These are phyloP conservation scores for Dorcoceras hygrometricum DNA, from an alignment of 257 asterid genomes.

Conservation along the genomic window DNA sequence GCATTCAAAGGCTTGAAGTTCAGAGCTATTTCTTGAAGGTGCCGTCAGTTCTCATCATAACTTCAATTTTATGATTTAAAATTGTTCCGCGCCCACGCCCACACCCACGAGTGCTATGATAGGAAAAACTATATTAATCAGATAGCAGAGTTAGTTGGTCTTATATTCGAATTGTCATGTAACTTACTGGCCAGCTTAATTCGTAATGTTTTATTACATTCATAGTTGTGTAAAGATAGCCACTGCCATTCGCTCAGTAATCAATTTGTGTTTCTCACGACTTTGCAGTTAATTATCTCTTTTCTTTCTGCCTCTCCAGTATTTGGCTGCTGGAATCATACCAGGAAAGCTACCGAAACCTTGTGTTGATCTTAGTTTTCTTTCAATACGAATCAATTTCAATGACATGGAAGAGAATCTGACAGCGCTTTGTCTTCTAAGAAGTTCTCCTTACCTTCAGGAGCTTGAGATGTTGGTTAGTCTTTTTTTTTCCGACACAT, in stretches of 20 bases:
- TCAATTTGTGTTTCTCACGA: background rate
- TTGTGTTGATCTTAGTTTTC: slow-evolving; percentile 73
- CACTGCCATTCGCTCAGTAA: background rate
- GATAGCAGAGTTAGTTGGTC: background rate
- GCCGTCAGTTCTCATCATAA: slow-evolving; percentile 17
- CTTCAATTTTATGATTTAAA: slow-evolving; percentile 5
- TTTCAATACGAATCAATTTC: slow-evolving; percentile 74
- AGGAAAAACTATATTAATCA: background rate
- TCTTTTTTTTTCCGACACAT: slow-evolving; percentile 21
- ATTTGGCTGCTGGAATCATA: slow-evolving; percentile 80
- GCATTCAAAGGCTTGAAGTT: slow-evolving; percentile 90
- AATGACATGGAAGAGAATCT: slow-evolving; percentile 59
- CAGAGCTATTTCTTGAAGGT: slow-evolving; percentile 96
- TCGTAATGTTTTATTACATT: background rate
- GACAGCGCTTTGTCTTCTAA: slow-evolving; percentile 81
- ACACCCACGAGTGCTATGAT: background rate
- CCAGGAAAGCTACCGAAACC: slow-evolving; percentile 66
- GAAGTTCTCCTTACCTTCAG: slow-evolving; percentile 88
- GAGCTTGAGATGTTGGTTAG: slow-evolving; percentile 93
- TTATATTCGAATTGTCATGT: background rate
- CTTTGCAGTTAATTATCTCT: background rate
- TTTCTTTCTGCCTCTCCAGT: slow-evolving; percentile 37
- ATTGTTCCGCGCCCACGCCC: background rate
- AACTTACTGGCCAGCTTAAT: background rate
- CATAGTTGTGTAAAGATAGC: background rate